Base-by-base conservation (phyloP, 768 basidiomycete genomes). In the Mycena latifolia region DNA sequence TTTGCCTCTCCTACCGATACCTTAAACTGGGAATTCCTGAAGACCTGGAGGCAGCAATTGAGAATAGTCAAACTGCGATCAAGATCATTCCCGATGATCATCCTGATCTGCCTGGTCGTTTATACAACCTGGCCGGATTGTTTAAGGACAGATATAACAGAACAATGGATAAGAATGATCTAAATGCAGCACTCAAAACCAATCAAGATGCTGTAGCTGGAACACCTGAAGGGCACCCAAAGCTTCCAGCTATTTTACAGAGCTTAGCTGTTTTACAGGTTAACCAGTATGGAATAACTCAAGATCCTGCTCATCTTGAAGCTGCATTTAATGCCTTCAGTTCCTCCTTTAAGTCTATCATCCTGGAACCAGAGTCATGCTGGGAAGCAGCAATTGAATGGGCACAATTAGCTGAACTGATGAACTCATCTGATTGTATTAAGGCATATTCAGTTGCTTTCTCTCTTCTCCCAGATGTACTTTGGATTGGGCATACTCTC, bases 341-440 rank as follows among this genome's bases (percentile, higher is more conserved):
- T 15, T 11, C 11, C 8, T 46, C 45, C 11, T 46, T 22, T 46
- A 2, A 46, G 45, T 22, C 3, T 46, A 15, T 24, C 12, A 22
- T 45, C 20, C 22, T n/a, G 12, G 43, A 46, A 46, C 24, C 45
- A 24, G 48, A 18, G 14, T 14, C 10, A 2, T 51, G 37, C 6
- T 60, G 48, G 58, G 3, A 41, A 0, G 3, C 27, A 6, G 58
- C 58, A 29, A 6, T 60, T 15, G 27, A 41, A 3, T 60, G 58
- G 58, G 58, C 58, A n/a, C 22, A 35, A 1, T 60, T 60, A 6
- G 47, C 58, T n/a, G 28, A 18, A 51, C 37, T 39, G 5, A 28
- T 9, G 14, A 22, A 22, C 47, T 18, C n/a, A 17, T 39, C 57
- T 10, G 46, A 50, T 27, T 22, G 29, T 31, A 8, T 28, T 12